Evolutionary conservation across 73 alveolate genomes (phyloP), one percentile per base, ranked within the genome.

Genomic region (Blepharisma japonicum): DNA sequence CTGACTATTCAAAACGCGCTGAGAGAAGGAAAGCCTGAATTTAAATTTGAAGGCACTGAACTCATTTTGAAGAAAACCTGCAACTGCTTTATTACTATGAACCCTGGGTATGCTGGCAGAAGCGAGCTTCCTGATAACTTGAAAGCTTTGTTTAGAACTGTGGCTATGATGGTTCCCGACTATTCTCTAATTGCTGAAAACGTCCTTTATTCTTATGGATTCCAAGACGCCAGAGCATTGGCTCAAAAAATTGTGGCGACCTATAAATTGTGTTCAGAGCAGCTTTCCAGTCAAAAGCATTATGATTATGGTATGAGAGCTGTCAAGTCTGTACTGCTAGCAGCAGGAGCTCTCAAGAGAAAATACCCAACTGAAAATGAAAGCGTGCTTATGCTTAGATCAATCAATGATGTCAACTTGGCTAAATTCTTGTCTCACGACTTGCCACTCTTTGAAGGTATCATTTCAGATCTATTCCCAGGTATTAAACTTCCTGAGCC

Each of bases 151-250:
- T 97, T 97, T 78, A 94, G 99, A 91, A 83, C 99, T 46, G 98
- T 97, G 83, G 94, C 99, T 78, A 94, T 96, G 99, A 94, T 96
- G 99, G 97, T 94, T 79, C 99, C 99, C 23, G 98, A 97, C 83
- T 97, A 95, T 85, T 92, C 94, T 80, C 88, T 97, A 94, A 97
- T 97, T 71, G 98, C 99, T 6, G 99, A 97, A 90, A 97, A 95
- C 55, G 90, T 93, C 66, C 97, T 96, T 72, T 97, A 97, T 83
- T 95, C 99, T 7, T 93, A 90, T 49, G 99, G 99, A 18, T 97
- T 94, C 83, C 92, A 92, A 20, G 93, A 95, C 55, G 99, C 99
- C 21, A 97, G 89, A 71, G 89, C 87, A 70, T 87, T 97, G 20
- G 96, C 99, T 1, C 86, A 92, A 77, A 97, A 97, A 84, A 96